Base-by-base conservation (phyloP, 106 monocot genomes). In the Ottelia alismoides region DNA sequence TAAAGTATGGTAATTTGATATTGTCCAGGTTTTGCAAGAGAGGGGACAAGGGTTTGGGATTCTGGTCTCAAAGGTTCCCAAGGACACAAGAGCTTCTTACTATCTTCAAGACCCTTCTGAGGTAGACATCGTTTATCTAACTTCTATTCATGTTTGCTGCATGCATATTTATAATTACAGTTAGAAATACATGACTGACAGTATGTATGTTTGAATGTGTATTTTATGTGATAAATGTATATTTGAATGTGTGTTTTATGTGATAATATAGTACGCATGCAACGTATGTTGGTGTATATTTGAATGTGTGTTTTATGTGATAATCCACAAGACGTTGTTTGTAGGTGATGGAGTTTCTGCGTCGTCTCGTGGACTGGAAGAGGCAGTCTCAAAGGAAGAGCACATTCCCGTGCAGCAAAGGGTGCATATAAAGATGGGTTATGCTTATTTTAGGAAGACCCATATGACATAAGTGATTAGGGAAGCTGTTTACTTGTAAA, bases 41-140 rank as follows among this genome's bases (percentile, higher is more conserved):
- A 79, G 76, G 60, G 73, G 79, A 49, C 76, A 79, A 67, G 84
- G 84, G 10, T 53, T 85, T 46, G 84, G 79, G 5, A 85, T 85
- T n/a, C 72, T 85, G 20, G 84, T 85, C 26, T 76, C 84, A 27
- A 85, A 85, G 58, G 28, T 53, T 57, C 80, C 85, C 17, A 85
- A 76, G 56, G 80, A 85, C 31, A 85, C 85, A 62, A 85, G 71
- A 49, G 85, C 85, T 30, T 69, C 60, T 18, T 84, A 84, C 63
- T 76, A 79, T 59, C 76, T 84, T 20, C 59, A 61, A 63, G 84
- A 84, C 30, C 84, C 84, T 27, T 53, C 72, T 3, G 84, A 84
- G 84, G 84, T 35, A 78, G 82, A 72, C 11, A 59, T n/a, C 20
- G 24, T 7, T 28, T 30, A 53, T 28, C 2, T 11, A 28, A 23